phyloP scores from a whole-genome alignment of 345 rosid genomes.

The Heritiera littoralis region DNA sequence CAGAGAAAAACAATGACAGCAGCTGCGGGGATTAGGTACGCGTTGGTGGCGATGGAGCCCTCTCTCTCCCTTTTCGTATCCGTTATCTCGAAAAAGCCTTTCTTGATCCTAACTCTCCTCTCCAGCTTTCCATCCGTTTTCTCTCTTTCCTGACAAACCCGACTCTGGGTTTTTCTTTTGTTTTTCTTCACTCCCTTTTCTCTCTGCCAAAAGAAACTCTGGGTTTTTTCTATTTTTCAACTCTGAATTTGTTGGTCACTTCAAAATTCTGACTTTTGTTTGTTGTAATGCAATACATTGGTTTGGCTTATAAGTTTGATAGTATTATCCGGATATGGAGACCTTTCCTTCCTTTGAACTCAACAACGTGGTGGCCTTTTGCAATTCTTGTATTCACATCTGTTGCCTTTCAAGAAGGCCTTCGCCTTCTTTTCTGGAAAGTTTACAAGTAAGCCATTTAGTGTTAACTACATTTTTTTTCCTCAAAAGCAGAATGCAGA shows the following conservation, averaged over 20 bases:
- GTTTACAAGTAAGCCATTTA: conserved; percentile 59
- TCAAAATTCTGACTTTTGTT: not conserved
- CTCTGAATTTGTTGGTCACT: conserved; percentile 8
- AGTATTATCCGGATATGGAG: conserved; percentile 88
- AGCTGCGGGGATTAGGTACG: conserved; percentile 92
- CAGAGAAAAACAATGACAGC: conserved; percentile 52
- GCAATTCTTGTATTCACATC: conserved; percentile 76
- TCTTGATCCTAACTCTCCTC: conserved; percentile 87
- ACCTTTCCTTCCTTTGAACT: conserved; percentile 81
- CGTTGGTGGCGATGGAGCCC: conserved; percentile 80
- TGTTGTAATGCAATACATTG: conserved; percentile 61
- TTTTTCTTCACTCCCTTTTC: not conserved
- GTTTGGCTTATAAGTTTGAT: conserved; percentile 91
- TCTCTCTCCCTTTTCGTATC: conserved; percentile 85
- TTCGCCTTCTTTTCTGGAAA: conserved; percentile 84
- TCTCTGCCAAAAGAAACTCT: not conserved
- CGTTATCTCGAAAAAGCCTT: conserved; percentile 89
- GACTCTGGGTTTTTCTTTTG: not conserved
- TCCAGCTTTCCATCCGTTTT: conserved; percentile 55
- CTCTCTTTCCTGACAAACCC: conserved; percentile 10
- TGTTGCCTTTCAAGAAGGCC: conserved; percentile 81
- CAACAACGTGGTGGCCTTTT: conserved; percentile 76
- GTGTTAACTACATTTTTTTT: not conserved
- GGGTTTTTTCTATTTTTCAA: not conserved
- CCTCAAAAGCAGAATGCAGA: not conserved